Conservation (phyloP, 345 rosid genomes). For the Pelargonium nanum region DNA sequence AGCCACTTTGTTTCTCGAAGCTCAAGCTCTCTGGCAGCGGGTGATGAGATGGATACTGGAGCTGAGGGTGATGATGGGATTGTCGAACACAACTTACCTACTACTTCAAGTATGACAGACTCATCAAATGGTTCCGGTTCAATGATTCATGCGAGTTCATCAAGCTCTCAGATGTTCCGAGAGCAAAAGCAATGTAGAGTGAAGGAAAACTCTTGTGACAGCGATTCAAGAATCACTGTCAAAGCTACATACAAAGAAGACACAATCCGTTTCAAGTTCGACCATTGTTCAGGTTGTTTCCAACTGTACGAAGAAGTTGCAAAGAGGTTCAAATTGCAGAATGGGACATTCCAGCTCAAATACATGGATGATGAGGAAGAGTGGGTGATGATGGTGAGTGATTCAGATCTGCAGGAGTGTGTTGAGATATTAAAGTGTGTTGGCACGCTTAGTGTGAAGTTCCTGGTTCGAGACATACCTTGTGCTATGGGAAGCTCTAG, state of each 20-base stretch:
- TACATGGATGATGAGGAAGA: conserved; percentile 87
- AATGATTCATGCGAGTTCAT: conserved; percentile 34
- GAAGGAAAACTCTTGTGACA: conserved; percentile 19
- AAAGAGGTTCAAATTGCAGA: conserved; percentile 59
- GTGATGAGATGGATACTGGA: conserved; percentile 26
- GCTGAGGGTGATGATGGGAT: conserved; percentile 31
- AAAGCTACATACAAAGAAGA: conserved; percentile 82
- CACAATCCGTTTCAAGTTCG: conserved; percentile 66
- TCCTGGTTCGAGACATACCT: conserved; percentile 50
- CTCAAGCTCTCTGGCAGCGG: conserved; percentile 31
- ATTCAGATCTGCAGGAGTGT: conserved; percentile 79
- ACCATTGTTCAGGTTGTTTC: conserved; percentile 46
- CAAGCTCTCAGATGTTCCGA: conserved; percentile 46
- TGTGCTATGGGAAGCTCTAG: conserved; percentile 47
- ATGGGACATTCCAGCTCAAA: conserved; percentile 63
- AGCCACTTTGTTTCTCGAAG: conserved; percentile 21
- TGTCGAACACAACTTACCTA: conserved; percentile 33
- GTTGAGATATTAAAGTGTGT: conserved; percentile 51
- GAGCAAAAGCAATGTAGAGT: conserved; percentile 29
- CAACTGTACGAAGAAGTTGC: conserved; percentile 69
- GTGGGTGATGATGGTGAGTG: conserved; percentile 70
- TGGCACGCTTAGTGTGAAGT: conserved; percentile 52
- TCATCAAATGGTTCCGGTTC: conserved; percentile 63
- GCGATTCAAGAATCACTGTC: conserved; percentile 39
- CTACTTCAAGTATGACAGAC: conserved; percentile 50